Evolutionary conservation across 108 stramenopile species (phyloP).

Genomic region (Pseudonitzschia multiseries): DNA sequence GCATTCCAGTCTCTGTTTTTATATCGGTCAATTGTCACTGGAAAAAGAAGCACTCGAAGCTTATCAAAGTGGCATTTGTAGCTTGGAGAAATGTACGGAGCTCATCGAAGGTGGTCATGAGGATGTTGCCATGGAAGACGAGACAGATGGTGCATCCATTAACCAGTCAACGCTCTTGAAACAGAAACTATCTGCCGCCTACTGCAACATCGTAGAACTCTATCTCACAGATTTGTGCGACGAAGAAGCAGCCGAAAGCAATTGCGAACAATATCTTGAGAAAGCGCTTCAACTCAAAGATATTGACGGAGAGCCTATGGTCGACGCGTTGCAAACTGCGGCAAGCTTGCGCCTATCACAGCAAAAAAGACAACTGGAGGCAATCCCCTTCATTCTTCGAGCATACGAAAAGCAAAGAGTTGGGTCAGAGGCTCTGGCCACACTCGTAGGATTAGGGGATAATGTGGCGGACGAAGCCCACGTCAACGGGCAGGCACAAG

Average conservation of each 20-base stretch:
- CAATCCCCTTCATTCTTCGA: slow-evolving; percentile 57
- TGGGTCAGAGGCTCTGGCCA: slow-evolving; percentile 75
- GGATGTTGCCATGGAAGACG: slow-evolving; percentile 25
- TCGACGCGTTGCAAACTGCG: slow-evolving; percentile 86
- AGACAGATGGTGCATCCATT: background rate
- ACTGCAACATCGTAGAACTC: slow-evolving; percentile 81
- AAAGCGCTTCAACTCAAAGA: slow-evolving; percentile 59
- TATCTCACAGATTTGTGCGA: slow-evolving; percentile 90
- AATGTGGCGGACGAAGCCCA: slow-evolving; percentile 22
- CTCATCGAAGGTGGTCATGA: slow-evolving; percentile 16
- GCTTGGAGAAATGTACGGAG: slow-evolving; percentile 42
- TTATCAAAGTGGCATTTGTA: slow-evolving; percentile 54
- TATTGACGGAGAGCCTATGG: slow-evolving; percentile 45
- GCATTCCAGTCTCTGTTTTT: slow-evolving; percentile 62
- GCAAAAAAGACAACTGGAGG: slow-evolving; percentile 68
- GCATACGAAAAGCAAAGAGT: slow-evolving; percentile 72
- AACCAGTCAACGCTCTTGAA: slow-evolving; percentile 7
- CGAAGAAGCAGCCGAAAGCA: slow-evolving; percentile 76
- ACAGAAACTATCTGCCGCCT: slow-evolving; percentile 71
- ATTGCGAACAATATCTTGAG: slow-evolving; percentile 63
- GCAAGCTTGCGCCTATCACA: slow-evolving; percentile 81
- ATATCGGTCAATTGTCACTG: slow-evolving; percentile 74
- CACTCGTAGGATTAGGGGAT: slow-evolving; percentile 64
- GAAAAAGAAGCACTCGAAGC: slow-evolving; percentile 69
- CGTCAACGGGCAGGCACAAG: slow-evolving; percentile 27